Conservation (phyloP, 805 yeast genomes). For the Ogataea philodendri region DNA sequence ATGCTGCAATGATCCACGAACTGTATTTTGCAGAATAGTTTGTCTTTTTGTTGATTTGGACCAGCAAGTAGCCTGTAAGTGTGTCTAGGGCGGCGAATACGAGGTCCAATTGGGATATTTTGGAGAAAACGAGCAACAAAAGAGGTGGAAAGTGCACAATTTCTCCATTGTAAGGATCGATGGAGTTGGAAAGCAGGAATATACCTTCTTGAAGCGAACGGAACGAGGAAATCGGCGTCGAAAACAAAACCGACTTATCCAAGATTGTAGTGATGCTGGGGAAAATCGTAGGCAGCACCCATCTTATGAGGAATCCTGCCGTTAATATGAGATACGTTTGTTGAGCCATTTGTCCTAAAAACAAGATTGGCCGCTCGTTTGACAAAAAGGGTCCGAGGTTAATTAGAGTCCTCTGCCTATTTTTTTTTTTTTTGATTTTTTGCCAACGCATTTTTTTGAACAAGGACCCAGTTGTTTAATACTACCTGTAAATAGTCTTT, state of each 20-base stretch:
- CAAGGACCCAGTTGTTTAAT: too few species aligned
- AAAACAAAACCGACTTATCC: slow-evolving; percentile 56
- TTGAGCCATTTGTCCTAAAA: not conserved
- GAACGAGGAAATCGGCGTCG: slow-evolving; percentile 74
- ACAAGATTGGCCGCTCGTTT: not conserved
- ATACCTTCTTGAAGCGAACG: slow-evolving; percentile 65
- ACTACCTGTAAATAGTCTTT: not conserved
- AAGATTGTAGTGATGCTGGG: slow-evolving; percentile 35
- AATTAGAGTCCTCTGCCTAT: not conserved
- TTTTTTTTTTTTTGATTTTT: slow-evolving; percentile 9
- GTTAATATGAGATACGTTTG: slow-evolving; percentile 15
- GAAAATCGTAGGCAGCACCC: slow-evolving; percentile 27
- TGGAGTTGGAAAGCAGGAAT: slow-evolving; percentile 52
- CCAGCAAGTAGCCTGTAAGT: slow-evolving; percentile 52
- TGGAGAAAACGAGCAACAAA: slow-evolving; percentile 50
- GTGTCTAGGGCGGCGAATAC: slow-evolving; percentile 62
- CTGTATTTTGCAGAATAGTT: slow-evolving; percentile 20
- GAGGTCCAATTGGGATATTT: slow-evolving; percentile 35
- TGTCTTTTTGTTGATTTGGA: slow-evolving; percentile 45
- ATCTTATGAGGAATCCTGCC: slow-evolving; percentile 28
- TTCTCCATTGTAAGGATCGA: slow-evolving; percentile 75
- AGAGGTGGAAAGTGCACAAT: slow-evolving; percentile 85
- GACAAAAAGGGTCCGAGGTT: slow-evolving; percentile 1
- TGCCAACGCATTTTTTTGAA: slow-evolving; percentile 9
- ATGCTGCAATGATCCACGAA: slow-evolving; percentile 34